Evolutionary conservation across 2,329 filamentous ascomycete species (phyloP), one percentile per base, ranked within the genome.

Genomic region (Alternaria tenuissima): DNA sequence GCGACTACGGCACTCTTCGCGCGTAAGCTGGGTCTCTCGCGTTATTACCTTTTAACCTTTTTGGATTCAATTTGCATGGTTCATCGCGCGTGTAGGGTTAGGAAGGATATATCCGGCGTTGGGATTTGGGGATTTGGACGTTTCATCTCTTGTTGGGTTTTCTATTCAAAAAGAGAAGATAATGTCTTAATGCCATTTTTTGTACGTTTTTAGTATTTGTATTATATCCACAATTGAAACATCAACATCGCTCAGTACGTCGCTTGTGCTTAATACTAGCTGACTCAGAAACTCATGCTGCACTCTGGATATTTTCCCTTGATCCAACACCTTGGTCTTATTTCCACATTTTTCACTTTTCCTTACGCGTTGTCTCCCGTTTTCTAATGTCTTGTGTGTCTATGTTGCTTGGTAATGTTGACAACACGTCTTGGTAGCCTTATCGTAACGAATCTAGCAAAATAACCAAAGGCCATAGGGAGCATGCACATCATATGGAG

Each of bases 1-100:
- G 62, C 5, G 72, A 76, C 47, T 73, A 72, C 16, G 73, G 74
- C n/a, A 76, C 72, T 7, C 66, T 76, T 24, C 43, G 36, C 18
- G 58, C 58, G 4, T 61, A 60, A 24, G 42, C 48, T 28, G 26
- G 18, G 24, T 22, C 3, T 20, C 12, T 34, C 12, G 22, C 34
- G 20, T 12, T 24, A 24, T 48, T 18, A 34, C 42, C 26, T n/a
- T 38, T n/a, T n/a, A 7, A n/a, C 14, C 14, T 8, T n/a, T 24
- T 55, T 48, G 57, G 52, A 26, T 61, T 53, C 44, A 63, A 54
- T 47, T 61, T 61, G 48, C 52, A 52, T 52, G 12, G 5, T 52
- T 57, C 30, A 20, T 49, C 6, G 34, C 44, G 11, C 32, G 20
- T 36, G 22, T 34, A 22, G 34, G 32, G 24, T n/a, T 34, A 22